Evolutionary conservation across 163 green algal species (phyloP).

Genomic region (Scenedesmus sp.): DNA sequence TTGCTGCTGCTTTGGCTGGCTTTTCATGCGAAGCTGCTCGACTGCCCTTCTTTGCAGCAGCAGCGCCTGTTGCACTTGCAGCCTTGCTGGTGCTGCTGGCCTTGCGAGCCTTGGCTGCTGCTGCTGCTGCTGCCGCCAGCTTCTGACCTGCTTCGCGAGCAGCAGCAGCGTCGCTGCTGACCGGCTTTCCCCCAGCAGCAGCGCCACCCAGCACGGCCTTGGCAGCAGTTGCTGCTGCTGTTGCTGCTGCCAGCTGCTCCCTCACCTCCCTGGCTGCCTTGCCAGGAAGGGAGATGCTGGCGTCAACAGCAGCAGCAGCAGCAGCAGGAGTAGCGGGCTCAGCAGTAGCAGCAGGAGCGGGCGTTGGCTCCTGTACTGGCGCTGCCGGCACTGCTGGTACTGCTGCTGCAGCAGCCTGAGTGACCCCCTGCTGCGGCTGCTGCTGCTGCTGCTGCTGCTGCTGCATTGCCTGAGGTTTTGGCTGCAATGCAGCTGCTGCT

Average conservation of each 20-base stretch:
- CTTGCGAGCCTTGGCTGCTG: not conserved
- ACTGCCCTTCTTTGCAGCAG: conserved; percentile 51
- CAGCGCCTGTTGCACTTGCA: conserved; percentile 8
- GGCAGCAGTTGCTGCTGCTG: not conserved
- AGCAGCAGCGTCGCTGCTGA: not conserved
- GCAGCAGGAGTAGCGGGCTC: not conserved
- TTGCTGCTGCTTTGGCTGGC: not conserved
- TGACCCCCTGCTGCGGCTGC: not conserved
- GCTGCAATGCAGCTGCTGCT: not conserved
- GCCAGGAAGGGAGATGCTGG: not conserved
- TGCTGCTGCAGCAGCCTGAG: not conserved
- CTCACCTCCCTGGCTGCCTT: conserved; percentile 1
- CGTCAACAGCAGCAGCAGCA: not conserved
- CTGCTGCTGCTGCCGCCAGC: conserved; percentile 6
- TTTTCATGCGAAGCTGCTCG: not conserved
- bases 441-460: not conserved
- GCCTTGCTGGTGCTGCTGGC: not conserved
- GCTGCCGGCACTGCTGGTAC: not conserved
- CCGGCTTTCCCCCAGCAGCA: not conserved
- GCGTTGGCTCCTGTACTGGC: not conserved
- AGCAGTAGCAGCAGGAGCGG: not conserved
- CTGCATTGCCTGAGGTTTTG: not conserved
- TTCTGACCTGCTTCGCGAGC: not conserved
- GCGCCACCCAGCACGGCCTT: not conserved
- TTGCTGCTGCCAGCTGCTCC: conserved; percentile 16